Percentiles rank a stretch among this genome's conserved stretches.
Evolutionary conservation across 106 monocot species (phyloP).

Genomic region (Allium sativum): DNA sequence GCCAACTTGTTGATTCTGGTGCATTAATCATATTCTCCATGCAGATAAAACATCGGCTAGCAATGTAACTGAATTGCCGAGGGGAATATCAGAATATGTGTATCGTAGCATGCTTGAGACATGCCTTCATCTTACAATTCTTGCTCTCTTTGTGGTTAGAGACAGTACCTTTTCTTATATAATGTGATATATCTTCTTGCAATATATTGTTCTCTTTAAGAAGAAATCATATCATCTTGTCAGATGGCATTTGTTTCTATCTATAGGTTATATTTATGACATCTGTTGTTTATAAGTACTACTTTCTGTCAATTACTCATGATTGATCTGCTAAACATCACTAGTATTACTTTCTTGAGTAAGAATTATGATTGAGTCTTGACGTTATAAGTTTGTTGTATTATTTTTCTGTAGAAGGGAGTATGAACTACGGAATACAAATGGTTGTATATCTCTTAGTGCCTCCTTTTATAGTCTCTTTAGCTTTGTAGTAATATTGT

Average conservation of each 20-base stretch:
- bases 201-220: no score
- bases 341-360: no score
- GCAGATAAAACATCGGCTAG: constrained; percentile 65
- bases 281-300: no score
- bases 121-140: constrained; percentile 77
- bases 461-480: background rate
- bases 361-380: no score
- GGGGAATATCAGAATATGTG: constrained; percentile 54
- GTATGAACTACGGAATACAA: constrained; percentile 82
- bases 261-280: no score
- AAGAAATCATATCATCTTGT: no score
- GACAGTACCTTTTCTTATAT: background rate
- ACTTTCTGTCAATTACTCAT: no score
- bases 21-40: constrained; percentile 6
- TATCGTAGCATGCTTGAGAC: constrained; percentile 82
- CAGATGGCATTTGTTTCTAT: no score
- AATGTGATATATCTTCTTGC: no score
- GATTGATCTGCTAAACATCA: no score
- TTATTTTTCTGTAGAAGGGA: constrained; percentile 50
- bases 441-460: constrained; percentile 67
- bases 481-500: background rate
- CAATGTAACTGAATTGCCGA: constrained; percentile 39
- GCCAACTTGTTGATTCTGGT: background rate
- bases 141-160: constrained; percentile 89
- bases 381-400: no score